phyloP scores from a whole-genome alignment of 345 rosid species.

The Alliaria petiolata region DNA sequence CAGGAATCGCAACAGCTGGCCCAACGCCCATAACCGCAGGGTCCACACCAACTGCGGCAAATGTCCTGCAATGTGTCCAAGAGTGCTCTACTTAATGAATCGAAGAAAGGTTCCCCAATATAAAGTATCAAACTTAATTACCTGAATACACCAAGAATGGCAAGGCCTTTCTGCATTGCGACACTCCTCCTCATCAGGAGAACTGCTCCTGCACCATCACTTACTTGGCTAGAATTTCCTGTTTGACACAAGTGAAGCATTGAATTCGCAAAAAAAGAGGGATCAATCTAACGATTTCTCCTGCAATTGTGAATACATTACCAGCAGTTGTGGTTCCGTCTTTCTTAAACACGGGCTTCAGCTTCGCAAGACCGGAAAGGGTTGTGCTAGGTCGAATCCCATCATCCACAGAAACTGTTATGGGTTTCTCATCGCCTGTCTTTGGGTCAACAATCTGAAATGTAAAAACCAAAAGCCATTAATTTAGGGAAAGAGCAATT shows the following conservation, averaged over 20 bases:
- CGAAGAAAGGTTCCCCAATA: not conserved
- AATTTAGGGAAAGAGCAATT: not conserved
- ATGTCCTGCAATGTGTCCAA: constrained; percentile 52
- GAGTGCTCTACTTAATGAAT: not conserved
- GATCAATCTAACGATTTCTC: not conserved
- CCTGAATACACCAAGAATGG: constrained; percentile 95
- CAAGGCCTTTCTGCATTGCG: constrained; percentile 71
- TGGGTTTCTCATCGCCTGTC: constrained; percentile 70
- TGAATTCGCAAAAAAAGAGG: not conserved
- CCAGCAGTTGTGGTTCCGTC: constrained; percentile 96
- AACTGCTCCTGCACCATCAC: constrained; percentile 96
- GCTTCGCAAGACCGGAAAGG: constrained; percentile 55
- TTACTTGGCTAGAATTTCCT: constrained; percentile 96
- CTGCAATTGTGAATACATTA: constrained; percentile 28
- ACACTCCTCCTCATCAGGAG: constrained; percentile 88
- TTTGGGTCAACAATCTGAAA: constrained; percentile 83
- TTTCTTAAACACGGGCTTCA: constrained; percentile 82
- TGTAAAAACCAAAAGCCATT: constrained; percentile 10
- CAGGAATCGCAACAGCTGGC: constrained; percentile 93
- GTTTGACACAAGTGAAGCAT: constrained; percentile 7
- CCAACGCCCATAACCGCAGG: constrained; percentile 98
- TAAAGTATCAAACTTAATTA: constrained; percentile 14
- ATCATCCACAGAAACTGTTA: constrained; percentile 79
- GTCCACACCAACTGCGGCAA: constrained; percentile 94
- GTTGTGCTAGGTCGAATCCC: constrained; percentile 83